phyloP scores from a whole-genome alignment of 768 basidiomycete species.

The Ephemerocybe angulata region DNA sequence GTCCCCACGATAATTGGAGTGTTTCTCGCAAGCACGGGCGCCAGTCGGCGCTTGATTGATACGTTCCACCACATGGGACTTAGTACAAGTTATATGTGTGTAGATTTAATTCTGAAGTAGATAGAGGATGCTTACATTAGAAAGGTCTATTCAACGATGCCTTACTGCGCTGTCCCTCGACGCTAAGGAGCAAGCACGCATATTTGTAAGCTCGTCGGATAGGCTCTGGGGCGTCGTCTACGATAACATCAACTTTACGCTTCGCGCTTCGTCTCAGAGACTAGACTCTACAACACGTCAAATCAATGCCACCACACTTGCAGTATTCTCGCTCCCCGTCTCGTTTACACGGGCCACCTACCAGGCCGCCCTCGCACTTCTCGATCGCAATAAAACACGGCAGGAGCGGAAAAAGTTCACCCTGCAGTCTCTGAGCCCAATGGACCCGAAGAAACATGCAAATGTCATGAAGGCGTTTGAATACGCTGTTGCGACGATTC shows the following conservation, averaged over 20 bases:
- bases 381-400: background rate
- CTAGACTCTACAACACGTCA: constrained; percentile 13
- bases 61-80: constrained; percentile 14
- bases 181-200: constrained; percentile 4
- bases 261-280: constrained; percentile 10
- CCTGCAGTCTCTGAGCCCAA: background rate
- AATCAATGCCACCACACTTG: constrained; percentile 14
- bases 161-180: constrained; percentile 5
- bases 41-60: constrained; percentile 8
- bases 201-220: constrained; percentile 5
- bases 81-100: constrained; percentile 9
- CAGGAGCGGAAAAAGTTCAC: background rate
- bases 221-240: constrained; percentile 13
- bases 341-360: background rate
- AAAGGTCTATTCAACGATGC: background rate
- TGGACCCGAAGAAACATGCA: background rate
- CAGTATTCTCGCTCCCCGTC: constrained; percentile 11
- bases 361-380: constrained; percentile 5
- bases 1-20: constrained; percentile 1
- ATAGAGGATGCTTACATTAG: too few relatives aligned
- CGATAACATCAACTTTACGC: constrained; percentile 17
- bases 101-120: background rate
- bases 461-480: constrained; percentile 4
- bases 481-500: constrained; percentile 10
- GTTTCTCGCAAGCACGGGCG: constrained; percentile 11